A percentile compares a stretch with the other conserved stretches of the same genome.
Conservation (phyloP, 371 early-diverging fungal species). For the Actinomucor elegans region DNA sequence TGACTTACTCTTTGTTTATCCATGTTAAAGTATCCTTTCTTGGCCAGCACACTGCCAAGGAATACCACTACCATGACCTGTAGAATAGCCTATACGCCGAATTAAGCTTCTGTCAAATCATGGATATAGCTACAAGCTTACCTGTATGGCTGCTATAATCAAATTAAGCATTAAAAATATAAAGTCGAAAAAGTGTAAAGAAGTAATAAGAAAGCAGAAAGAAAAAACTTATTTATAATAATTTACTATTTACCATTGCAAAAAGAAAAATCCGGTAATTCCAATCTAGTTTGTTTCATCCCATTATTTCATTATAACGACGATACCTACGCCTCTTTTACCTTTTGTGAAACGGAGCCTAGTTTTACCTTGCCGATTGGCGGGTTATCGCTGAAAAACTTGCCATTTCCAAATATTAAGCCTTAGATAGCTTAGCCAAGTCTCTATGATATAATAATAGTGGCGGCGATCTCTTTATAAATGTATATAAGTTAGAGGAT, state of each 20-base stretch:
- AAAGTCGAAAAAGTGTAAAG: neutral
- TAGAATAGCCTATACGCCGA: slow-evolving; percentile 44
- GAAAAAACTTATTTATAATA: neutral
- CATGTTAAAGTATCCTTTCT: slow-evolving; percentile 43
- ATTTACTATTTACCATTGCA: no score
- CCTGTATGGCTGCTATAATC: slow-evolving; percentile 27
- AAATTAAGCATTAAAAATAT: slow-evolving; percentile 13
- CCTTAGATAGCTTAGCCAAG: no score
- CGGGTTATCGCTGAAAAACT: no score
- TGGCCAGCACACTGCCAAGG: slow-evolving; percentile 48
- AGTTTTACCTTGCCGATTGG: no score
- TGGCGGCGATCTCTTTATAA: no score
- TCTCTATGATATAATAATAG: no score
- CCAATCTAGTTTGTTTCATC: slow-evolving; percentile 17
- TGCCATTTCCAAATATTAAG: no score
- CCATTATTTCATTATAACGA: neutral
- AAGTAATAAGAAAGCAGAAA: neutral
- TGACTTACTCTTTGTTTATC: slow-evolving; percentile 51
- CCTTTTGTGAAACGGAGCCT: no score
- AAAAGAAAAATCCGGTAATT: slow-evolving; percentile 14
- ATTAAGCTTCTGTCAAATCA: no score
- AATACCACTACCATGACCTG: slow-evolving; percentile 53
- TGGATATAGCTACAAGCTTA: no score
- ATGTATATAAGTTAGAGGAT: no score
- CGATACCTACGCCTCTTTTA: no score